Base-by-base conservation (phyloP, 495 filamentous ascomycete genomes). In the Cercophora sp. region DNA sequence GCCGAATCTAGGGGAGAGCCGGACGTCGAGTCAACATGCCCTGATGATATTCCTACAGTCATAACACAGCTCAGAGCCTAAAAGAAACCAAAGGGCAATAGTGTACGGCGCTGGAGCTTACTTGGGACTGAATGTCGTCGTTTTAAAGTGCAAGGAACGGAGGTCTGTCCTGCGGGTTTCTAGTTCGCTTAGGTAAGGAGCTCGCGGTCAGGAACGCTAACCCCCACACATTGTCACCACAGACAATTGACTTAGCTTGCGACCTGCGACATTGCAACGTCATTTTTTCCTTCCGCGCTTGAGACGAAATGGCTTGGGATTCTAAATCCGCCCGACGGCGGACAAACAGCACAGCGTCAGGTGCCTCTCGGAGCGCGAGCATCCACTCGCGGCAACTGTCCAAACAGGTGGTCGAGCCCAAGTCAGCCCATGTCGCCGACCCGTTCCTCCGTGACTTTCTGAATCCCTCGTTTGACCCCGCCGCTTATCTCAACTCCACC, bases 401-500 rank as follows among this genome's bases (percentile, higher is more conserved):
- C 9, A 67, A 59, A 29, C 60, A 60, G 19, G 57, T 56, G 24
- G 37, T 52, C 50, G 65, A 73, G 29, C 67, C 76, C 31, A 73
- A 70, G 45, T 83, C 81, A 15, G 54, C 69, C 34, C 82, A 83
- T 66, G 73, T 83, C 29, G 74, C 76, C 61, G 85, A 84, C 61
- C 80, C 78, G 51, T 78, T 72, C 46, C 77, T 82, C 45, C 78
- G 74, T 45, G 82, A 80, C 52, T 96, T 95, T 67, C 75, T 88
- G 23, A 71, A 77, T 39, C 79, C 83, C 9, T 77, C 83, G 46
- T 96, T 95, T 67, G 86, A 91, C 69, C 78, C 88, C 15, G 85
- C 81, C 59, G 80, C 85, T 31, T 95, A 89, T 69, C 81, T 95
- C 60, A 95, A 96, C 68, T 71, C 79, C 40, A 77, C 79, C 10